These are phyloP conservation scores for Tardiomyces digboiensis DNA, from an alignment of 1,139 yeast genomes.

Conservation along the genomic window DNA sequence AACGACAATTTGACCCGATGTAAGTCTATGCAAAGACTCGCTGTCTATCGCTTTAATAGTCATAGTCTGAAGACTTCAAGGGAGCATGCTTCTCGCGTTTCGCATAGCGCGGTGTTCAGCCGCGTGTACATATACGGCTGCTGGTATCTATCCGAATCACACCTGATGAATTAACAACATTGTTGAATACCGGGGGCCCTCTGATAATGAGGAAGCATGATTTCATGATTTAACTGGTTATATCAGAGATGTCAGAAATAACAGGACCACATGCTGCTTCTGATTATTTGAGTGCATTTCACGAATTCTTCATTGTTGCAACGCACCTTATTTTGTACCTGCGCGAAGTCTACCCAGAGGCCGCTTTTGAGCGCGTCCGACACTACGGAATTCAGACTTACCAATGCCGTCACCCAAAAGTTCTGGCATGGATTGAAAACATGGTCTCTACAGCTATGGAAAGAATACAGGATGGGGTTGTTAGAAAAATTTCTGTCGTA, in stretches of 20 bases:
- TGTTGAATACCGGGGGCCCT: no score
- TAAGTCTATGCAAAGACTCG: conserved; percentile 56
- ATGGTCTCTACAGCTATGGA: conserved; percentile 20
- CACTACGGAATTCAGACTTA: conserved; percentile 26
- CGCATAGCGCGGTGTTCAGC: no score
- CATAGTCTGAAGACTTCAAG: no score
- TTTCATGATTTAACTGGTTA: no score
- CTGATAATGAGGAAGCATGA: no score
- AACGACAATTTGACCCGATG: conserved; percentile 89
- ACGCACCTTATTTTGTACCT: conserved; percentile 27
- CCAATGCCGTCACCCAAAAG: conserved; percentile 29
- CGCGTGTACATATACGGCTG: no score
- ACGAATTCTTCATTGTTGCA: conserved; percentile 26
- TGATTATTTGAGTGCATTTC: conserved; percentile 17
- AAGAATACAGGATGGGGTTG: conserved; percentile 16
- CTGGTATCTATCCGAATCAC: no score
- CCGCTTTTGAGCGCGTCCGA: conserved; percentile 24
- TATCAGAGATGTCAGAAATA: neutral
- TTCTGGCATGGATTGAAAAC: conserved; percentile 27
- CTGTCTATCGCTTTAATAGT: conserved; percentile 30
- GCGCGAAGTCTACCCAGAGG: conserved; percentile 26
- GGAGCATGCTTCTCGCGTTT: no score
- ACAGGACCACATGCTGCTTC: neutral
- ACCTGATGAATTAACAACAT: no score
- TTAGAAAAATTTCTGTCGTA: conserved; percentile 19